Evolutionary conservation across 805 yeast genomes (phyloP).

Genomic region (Candida incommunis): DNA sequence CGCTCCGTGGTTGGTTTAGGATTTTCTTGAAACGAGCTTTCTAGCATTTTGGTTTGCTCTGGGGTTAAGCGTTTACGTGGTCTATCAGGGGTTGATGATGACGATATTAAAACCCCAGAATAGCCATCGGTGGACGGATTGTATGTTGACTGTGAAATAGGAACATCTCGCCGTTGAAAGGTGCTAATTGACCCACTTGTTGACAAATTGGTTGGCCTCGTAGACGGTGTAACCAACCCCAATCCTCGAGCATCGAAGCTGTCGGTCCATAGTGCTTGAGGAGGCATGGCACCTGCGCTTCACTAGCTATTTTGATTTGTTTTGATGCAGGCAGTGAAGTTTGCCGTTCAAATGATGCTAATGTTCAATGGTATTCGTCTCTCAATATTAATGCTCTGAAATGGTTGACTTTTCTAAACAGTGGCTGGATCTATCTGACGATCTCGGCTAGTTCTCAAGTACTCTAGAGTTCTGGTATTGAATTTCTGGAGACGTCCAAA

Average conservation of each 20-base stretch:
- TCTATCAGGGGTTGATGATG: neutral
- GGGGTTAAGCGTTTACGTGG: conserved; percentile 12
- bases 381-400: no score
- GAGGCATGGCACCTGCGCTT: no score
- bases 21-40: conserved; percentile 52
- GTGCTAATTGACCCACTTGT: conserved; percentile 3
- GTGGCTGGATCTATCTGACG: no score
- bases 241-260: neutral
- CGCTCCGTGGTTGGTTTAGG: conserved; percentile 60
- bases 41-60: conserved; percentile 31
- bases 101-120: neutral
- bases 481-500: no score
- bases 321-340: no score
- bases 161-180: neutral
- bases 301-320: no score
- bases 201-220: conserved; percentile 2
- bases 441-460: no score
- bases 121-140: conserved; percentile 3
- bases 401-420: no score
- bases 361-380: no score
- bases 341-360: no score
- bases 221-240: conserved; percentile 1
- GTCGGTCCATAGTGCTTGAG: neutral
- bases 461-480: no score
- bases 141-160: conserved; percentile 4